Evolutionary conservation across 2,329 filamentous ascomycete species (phyloP).

Genomic region (Fusarium humuli): DNA sequence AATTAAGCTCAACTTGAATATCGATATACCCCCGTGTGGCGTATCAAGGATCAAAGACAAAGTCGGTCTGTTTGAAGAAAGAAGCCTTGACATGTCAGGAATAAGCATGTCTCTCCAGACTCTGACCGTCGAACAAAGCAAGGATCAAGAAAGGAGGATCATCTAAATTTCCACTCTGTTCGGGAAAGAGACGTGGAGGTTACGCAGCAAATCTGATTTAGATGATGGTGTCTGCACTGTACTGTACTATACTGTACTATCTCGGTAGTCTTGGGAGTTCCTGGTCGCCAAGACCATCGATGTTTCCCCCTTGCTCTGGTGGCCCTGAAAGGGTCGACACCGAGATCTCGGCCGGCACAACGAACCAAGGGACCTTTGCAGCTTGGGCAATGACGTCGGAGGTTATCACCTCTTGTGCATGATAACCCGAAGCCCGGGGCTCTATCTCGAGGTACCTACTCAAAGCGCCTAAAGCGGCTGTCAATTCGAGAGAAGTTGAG

Average conservation of each 20-base stretch:
- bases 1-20: constrained; percentile 26
- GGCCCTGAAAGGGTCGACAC: constrained; percentile 25
- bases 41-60: constrained; percentile 5
- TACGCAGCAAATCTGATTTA: constrained; percentile 24
- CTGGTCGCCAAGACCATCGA: constrained; percentile 41
- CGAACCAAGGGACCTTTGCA: constrained; percentile 34
- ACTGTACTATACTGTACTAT: constrained; percentile 32
- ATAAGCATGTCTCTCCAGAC: constrained; percentile 3
- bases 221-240: constrained; percentile 7
- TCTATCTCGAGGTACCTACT: background rate
- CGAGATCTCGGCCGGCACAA: constrained; percentile 38
- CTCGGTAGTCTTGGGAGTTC: constrained; percentile 17
- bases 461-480: constrained; percentile 40
- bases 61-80: constrained; percentile 29
- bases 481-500: constrained; percentile 3
- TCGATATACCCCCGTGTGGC: constrained; percentile 18
- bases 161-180: constrained; percentile 24
- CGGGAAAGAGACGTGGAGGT: constrained; percentile 15
- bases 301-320: constrained; percentile 35
- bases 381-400: background rate
- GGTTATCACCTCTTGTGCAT: background rate
- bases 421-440: background rate
- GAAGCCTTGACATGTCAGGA: background rate
- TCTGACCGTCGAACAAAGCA: constrained; percentile 3
- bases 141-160: constrained; percentile 16